Evolutionary conservation across 2,329 filamentous ascomycete species (phyloP).

Genomic region (Cladosporium sp.): DNA sequence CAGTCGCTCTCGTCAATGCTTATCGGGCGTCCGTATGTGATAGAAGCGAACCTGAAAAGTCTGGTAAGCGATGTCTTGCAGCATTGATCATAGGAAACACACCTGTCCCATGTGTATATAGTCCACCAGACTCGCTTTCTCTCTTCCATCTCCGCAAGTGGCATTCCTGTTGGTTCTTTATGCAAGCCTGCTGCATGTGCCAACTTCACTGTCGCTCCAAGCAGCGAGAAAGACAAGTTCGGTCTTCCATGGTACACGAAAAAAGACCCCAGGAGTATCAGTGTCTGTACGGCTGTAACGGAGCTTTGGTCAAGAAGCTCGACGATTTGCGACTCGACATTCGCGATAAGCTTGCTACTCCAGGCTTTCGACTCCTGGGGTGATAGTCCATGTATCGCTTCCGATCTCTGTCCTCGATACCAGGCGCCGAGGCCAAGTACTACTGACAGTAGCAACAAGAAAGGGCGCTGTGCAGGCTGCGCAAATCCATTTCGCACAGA

Average conservation of each 20-base stretch:
- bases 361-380: conserved; percentile 18
- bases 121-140: conserved; percentile 40
- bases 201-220: conserved; percentile 36
- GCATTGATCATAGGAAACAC: no score
- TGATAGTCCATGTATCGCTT: conserved; percentile 9
- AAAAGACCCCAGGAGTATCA: conserved; percentile 38
- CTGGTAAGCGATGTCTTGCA: no score
- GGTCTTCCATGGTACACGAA: conserved; percentile 41
- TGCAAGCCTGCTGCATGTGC: conserved; percentile 35
- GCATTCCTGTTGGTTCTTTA: conserved; percentile 23
- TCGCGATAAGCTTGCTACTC: conserved; percentile 21
- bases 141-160: conserved; percentile 30
- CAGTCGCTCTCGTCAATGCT: conserved; percentile 41
- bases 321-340: conserved; percentile 33
- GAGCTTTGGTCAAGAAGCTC: conserved; percentile 40
- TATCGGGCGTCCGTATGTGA: conserved; percentile 38
- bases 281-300: conserved; percentile 35
- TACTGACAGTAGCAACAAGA: conserved; percentile 34
- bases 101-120: conserved; percentile 40
- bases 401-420: conserved; percentile 31
- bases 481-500: conserved; percentile 34
- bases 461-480: conserved; percentile 31
- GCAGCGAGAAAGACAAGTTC: conserved; percentile 35
- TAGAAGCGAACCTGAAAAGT: conserved; percentile 39
- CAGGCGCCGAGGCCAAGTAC: conserved; percentile 37